Evolutionary conservation across 1,284 basidiomycete species (phyloP), one percentile per base, ranked within the genome.

Genomic region (Veloporphyrellus conicus): DNA sequence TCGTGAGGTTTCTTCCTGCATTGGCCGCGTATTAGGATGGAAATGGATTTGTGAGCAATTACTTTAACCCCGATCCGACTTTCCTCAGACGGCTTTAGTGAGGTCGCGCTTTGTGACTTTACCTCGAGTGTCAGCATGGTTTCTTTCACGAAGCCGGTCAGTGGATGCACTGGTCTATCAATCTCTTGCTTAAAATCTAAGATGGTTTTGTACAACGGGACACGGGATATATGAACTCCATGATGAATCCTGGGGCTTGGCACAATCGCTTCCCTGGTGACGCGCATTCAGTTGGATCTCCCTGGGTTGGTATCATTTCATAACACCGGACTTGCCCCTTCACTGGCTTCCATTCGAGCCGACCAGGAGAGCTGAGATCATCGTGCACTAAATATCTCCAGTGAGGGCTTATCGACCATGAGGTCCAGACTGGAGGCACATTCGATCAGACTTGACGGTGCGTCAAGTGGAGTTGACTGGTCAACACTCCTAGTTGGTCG

Each of bases 51-150:
- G n/a, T n/a, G n/a, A n/a, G n/a, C n/a, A n/a, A n/a, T n/a, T n/a
- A n/a, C n/a, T n/a, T n/a, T n/a, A n/a, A n/a, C n/a, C n/a, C n/a
- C n/a, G n/a, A n/a, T n/a, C n/a, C n/a, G n/a, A n/a, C n/a, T 45
- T 29, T 25, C 27, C 49, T 5, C 39, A n/a, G 27, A 19, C n/a
- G 16, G 4, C 36, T 15, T 46, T 29, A 79, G 77, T 45, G 77
- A 80, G 58, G 65, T 76, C 22, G 76, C 79, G 74, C 56, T 77
- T 4, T 79, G 77, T 52, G 61, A 77, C 54, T 71, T 78, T 49
- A 67, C 63, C 3, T 54, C 63, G 7, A 72, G 74, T 1, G 54
- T 78, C 14, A 59, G 69, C 19, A 43, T 72, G 6, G 58, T 69
- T n/a, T 71, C 73, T 6, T 61, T 64, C 34, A 32, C 50, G 3